These are phyloP conservation scores for Trapa incisa DNA, from an alignment of 345 rosid species.

Conservation along the genomic window DNA sequence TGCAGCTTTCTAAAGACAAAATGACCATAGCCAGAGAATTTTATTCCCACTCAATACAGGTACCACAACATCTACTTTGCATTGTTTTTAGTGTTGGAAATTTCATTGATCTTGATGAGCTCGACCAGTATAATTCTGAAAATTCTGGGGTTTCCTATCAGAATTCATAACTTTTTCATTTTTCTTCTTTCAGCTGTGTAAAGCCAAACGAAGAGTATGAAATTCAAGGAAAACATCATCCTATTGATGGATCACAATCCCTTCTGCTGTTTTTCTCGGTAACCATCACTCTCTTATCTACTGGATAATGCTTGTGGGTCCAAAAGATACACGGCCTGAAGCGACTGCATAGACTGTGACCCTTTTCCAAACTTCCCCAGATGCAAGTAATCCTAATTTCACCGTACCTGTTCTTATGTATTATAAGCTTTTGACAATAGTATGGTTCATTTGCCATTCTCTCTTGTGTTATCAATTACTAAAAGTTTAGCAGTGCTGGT, in stretches of 20 bases:
- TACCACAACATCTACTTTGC: slow-evolving; percentile 11
- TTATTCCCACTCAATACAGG: slow-evolving; percentile 83
- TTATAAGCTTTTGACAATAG: background rate
- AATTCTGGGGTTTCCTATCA: background rate
- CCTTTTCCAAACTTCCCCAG: background rate
- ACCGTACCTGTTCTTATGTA: background rate
- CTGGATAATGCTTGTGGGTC: too few species aligned
- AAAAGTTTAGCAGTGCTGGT: background rate
- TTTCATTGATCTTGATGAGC: background rate
- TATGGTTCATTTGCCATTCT: background rate
- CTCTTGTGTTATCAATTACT: background rate
- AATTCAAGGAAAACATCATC: background rate
- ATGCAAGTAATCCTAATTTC: slow-evolving; percentile 5
- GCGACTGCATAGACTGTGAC: background rate
- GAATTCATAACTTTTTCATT: slow-evolving; percentile 3
- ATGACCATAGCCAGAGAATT: slow-evolving; percentile 68
- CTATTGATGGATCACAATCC: background rate
- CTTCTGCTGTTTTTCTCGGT: background rate
- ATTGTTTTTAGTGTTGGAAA: background rate
- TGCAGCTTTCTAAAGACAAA: slow-evolving; percentile 76
- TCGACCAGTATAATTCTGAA: background rate
- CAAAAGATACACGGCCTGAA: slow-evolving; percentile 43
- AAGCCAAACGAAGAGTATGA: slow-evolving; percentile 21
- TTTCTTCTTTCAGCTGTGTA: slow-evolving; percentile 49
- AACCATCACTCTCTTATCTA: too few species aligned